These are phyloP conservation scores for Acer saccharum DNA, from an alignment of 345 rosid species.

Conservation along the genomic window DNA sequence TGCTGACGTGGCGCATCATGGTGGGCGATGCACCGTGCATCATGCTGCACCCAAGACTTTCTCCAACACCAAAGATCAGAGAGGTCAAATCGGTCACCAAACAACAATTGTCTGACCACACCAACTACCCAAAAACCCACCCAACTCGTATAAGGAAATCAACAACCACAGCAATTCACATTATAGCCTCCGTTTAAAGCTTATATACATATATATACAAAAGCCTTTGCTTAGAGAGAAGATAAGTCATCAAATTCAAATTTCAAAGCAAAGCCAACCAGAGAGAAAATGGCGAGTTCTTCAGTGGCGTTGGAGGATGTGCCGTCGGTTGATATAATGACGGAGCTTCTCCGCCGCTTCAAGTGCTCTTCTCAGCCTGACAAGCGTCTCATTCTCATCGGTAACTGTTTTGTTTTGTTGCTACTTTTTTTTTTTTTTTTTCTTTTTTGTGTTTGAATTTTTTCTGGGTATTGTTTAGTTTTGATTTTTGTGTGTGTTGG, in stretches of 20 bases:
- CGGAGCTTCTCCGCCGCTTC: constrained; percentile 84
- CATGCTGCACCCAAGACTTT: too few species aligned
- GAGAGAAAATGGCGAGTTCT: constrained; percentile 35
- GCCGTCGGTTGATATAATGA: constrained; percentile 77
- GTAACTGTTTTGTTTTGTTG: constrained; percentile 29
- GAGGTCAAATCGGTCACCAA: constrained; percentile 10
- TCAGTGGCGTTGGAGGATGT: constrained; percentile 61
- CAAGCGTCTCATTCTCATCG: constrained; percentile 89
- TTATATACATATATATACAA: background rate
- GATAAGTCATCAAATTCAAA: too few species aligned
- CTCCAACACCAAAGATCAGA: background rate
- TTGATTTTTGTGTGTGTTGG: background rate
- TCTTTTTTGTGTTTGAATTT: background rate
- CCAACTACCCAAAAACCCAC: background rate
- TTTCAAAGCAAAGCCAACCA: background rate
- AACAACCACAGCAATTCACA: background rate
- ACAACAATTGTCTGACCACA: background rate
- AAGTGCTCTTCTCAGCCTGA: constrained; percentile 83
- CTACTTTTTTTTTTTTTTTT: background rate
- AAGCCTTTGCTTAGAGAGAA: background rate
- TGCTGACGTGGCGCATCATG: too few species aligned
- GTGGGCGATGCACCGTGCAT: too few species aligned
- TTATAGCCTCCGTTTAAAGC: background rate
- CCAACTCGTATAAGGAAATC: background rate
- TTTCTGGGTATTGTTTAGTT: background rate